Conservation (phyloP, 176 grass and related monocot genomes). For the Carex myosuroides region DNA sequence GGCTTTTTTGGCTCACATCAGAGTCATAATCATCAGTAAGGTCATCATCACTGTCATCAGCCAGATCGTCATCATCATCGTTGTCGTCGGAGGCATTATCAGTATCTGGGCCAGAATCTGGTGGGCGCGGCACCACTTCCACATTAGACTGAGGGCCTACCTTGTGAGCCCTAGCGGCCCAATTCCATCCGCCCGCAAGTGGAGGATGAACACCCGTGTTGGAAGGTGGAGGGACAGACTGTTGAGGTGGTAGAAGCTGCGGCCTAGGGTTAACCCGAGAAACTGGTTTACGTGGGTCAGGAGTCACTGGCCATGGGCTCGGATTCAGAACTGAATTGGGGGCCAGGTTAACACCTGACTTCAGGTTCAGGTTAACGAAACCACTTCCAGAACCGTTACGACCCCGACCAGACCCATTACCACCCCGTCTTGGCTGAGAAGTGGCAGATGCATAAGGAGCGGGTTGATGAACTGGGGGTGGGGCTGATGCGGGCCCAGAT, state of each 20-base stretch:
- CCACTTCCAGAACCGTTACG: conserved; percentile 16
- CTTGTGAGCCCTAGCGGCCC: conserved; percentile 38
- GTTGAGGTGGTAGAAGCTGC: conserved; percentile 25
- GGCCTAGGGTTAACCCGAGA: conserved; percentile 34
- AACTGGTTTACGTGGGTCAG: conserved; percentile 33
- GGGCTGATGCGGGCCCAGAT: conserved; percentile 32
- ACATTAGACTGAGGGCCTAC: conserved; percentile 34
- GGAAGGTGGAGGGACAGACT: conserved; percentile 29
- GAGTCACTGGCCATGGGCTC: conserved; percentile 25
- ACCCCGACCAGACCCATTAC: conserved; percentile 35
- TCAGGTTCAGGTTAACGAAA: neutral
- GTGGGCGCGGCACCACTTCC: conserved; percentile 21
- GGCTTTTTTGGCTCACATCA: conserved; percentile 65
- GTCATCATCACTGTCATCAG: conserved; percentile 56
- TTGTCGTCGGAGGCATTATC: conserved; percentile 34
- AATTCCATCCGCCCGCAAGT: conserved; percentile 48
- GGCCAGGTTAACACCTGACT: neutral
- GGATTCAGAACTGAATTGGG: conserved; percentile 14
- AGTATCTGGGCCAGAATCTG: conserved; percentile 31
- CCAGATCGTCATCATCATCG: conserved; percentile 38
- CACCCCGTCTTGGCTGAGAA: conserved; percentile 26
- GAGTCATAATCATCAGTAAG: conserved; percentile 62
- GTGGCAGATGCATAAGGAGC: conserved; percentile 16
- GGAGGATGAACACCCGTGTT: conserved; percentile 34
- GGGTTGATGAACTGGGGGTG: conserved; percentile 26